Evolutionary conservation across 179 eudicot genomes (phyloP).

Genomic region (Silene noctiflora): DNA sequence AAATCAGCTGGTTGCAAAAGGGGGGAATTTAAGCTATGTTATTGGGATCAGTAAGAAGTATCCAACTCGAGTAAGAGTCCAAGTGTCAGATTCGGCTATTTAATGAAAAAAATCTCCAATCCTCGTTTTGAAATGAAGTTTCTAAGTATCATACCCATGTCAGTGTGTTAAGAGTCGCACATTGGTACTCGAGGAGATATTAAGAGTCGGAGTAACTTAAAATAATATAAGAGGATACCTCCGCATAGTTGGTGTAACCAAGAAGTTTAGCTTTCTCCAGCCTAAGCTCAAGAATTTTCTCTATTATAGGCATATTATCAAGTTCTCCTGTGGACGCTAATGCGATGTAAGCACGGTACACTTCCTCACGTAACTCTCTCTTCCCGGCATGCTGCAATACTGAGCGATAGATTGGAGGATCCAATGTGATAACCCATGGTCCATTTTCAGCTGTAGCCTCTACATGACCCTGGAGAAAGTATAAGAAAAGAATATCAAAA

Average conservation of each 20-base stretch:
- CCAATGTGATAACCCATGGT: conserved; percentile 33
- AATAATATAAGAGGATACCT: conserved; percentile 18
- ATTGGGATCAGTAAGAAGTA: too few relatives aligned
- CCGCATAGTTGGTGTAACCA: conserved; percentile 33
- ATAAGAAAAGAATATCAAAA: neutral
- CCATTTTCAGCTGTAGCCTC: conserved; percentile 29
- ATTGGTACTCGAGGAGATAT: too few relatives aligned
- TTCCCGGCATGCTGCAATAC: conserved; percentile 30
- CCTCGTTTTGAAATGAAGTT: too few relatives aligned
- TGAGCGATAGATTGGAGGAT: conserved; percentile 29
- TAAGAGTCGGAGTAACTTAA: too few relatives aligned
- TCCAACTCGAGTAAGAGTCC: too few relatives aligned
- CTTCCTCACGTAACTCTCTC: conserved; percentile 27
- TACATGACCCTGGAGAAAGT: conserved; percentile 20
- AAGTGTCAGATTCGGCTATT: too few relatives aligned
- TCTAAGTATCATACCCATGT: too few relatives aligned
- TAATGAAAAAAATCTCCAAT: too few relatives aligned
- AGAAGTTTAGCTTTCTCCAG: conserved; percentile 33
- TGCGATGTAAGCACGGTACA: conserved; percentile 27
- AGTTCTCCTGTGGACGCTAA: conserved; percentile 28
- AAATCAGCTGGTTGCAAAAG: neutral
- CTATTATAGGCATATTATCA: conserved; percentile 27
- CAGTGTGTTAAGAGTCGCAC: too few relatives aligned
- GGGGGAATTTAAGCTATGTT: neutral
- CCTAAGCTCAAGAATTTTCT: conserved; percentile 31